Percentiles rank a stretch among this genome's conserved stretches.
phyloP scores from a whole-genome alignment of 306 rosid genomes.

The Sicyos edulis region DNA sequence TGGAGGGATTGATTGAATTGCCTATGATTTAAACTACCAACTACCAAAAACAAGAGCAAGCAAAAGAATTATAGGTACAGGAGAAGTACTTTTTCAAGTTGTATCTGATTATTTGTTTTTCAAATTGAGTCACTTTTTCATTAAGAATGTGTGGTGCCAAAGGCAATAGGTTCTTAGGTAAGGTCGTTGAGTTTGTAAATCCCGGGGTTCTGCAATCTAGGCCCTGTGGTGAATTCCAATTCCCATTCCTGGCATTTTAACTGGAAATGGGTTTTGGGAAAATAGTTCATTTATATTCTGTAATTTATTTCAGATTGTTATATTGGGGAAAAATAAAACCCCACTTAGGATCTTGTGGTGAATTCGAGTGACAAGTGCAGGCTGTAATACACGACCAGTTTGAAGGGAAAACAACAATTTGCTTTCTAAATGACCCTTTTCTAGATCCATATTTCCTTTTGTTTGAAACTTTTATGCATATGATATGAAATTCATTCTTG shows the following conservation, averaged over 20 bases:
- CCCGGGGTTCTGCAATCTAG: conserved; percentile 51
- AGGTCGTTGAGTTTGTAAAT: conserved; percentile 41
- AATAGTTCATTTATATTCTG: conserved; percentile 23
- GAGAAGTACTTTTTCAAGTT: conserved; percentile 22
- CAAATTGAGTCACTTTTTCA: conserved; percentile 25
- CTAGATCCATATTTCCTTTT: neutral
- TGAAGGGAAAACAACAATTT: conserved; percentile 13
- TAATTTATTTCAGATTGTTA: conserved; percentile 37
- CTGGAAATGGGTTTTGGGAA: conserved; percentile 50
- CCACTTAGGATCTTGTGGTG: conserved; percentile 45
- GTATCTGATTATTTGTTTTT: conserved; percentile 40
- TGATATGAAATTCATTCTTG: conserved; percentile 10
- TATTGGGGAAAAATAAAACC: conserved; percentile 43
- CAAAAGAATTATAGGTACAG: conserved; percentile 26
- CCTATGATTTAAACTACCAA: conserved; percentile 29
- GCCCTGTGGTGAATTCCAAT: conserved; percentile 39
- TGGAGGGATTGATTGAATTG: conserved; percentile 40
- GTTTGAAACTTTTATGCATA: neutral
- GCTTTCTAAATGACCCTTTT: neutral
- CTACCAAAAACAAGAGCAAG: conserved; percentile 27
- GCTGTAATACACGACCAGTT: conserved; percentile 18
- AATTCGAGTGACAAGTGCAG: conserved; percentile 46
- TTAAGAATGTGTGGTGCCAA: conserved; percentile 39
- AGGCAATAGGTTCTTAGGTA: conserved; percentile 43
- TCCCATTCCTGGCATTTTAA: conserved; percentile 56